Base-by-base conservation (phyloP, 306 rosid genomes). In the Vicia sativa region DNA sequence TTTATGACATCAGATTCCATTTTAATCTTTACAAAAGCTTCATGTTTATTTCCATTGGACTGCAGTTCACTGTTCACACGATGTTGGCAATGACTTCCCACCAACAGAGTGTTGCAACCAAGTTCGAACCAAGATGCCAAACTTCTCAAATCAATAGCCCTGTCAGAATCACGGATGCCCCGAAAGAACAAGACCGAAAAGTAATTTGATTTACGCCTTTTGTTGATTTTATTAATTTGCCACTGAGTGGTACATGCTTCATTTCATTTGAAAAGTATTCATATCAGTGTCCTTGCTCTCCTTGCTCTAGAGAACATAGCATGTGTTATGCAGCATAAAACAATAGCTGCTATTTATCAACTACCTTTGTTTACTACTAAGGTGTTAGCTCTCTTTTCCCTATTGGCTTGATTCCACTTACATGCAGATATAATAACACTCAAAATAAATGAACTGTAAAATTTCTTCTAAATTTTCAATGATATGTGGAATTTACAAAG, bases 61-160 rank as follows among this genome's bases (percentile, higher is more conserved):
- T 70, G 77, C 77, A 78, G 85, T 80, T 63, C 74, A 63, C 49
- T 29, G 69, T 29, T 60, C 52, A 6, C 26, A 72, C 72, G 73
- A 56, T 62, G 56, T 62, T 60, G 69, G 25, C 9, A 19, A 16
- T 29, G 21, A 15, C 65, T 68, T n/a, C 12, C 42, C 8, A 4
- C 65, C 6, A 46, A 4, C 23, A 69, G 35, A 11, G 62, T 43
- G 37, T 44, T 61, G 68, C 83, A 77, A 38, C 81, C 50, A 3
- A 65, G 39, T 19, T 11, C 48, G 77, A 74, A 59, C 70, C 59
- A 41, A 74, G 66, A 25, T 68, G 48, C 43, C 74, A 70, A 71
- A 58, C 42, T 75, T 72, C 82, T 66, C 73, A 39, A 62, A 65
- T 28, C 71, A 54, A 57, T 56, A 48, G 44, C 46, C 56, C 72